Evolutionary conservation across 2,329 filamentous ascomycete genomes (phyloP), one percentile per base, ranked within the genome.

Genomic region (Diaporthe amygdali): DNA sequence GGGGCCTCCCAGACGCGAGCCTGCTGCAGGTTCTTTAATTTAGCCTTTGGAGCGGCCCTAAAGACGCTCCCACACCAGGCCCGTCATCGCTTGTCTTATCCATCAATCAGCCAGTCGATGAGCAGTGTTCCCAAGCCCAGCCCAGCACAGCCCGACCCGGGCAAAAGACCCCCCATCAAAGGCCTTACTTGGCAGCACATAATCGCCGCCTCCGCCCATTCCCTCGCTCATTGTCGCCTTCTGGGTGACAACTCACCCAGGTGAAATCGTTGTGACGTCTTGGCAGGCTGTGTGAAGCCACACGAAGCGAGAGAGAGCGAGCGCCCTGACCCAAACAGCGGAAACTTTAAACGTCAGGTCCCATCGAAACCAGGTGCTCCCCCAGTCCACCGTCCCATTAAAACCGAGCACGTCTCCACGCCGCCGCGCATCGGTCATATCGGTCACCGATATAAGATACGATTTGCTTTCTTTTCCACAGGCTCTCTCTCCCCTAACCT

Each of bases 261-360:
- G 59, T 37, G 41, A 49, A 44, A 25, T 14, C 10, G 37, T 64
- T 64, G 59, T 64, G 30, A 64, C 59, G 44, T 64, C 59, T 64
- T 64, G 59, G 59, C 44, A 64, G 27, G 27, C 59, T 64, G 44
- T 20, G 30, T 64, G 59, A 64, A 49, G 30, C 44, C 59, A 64
- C 59, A 64, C 44, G 59, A 64, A 25, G 59, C 46, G 59, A 64
- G 30, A 64, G 59, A 64, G 22, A 64, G 59, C 59, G 59, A 64
- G 59, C 44, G 37, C 41, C 59, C 49, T 44, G 59, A 49, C 41
- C 59, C 59, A 25, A 49, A 27, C 44, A 49, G 59, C 59, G 59
- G 59, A 64, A 49, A 64, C 59, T 49, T 49, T 64, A 49, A 49
- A 64, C 59, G 59, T 37, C 59, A 64, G 59, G 59, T 64, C 44